These are phyloP conservation scores for Candida loeiensis DNA, from an alignment of 805 yeast genomes.

Conservation along the genomic window DNA sequence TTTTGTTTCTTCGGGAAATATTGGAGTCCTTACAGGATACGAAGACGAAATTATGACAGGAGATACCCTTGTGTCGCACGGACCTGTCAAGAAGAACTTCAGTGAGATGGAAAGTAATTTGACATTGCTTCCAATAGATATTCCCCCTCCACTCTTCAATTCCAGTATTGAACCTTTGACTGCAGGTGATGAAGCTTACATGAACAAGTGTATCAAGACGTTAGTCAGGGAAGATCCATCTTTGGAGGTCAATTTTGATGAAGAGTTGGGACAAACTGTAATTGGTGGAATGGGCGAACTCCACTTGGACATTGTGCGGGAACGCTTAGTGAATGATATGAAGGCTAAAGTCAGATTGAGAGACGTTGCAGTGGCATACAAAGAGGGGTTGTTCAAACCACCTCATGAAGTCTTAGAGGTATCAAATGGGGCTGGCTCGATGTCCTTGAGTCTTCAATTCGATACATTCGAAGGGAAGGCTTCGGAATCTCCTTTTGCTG, in stretches of 20 bases:
- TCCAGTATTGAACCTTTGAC: conserved; percentile 80
- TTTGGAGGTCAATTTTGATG: conserved; percentile 64
- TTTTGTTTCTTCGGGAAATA: conserved; percentile 68
- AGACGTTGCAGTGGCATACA: conserved; percentile 83
- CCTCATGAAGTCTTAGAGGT: background rate
- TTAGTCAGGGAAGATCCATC: conserved; percentile 91
- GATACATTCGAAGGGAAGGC: conserved; percentile 39
- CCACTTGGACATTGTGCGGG: conserved; percentile 84
- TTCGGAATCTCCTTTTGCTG: conserved; percentile 27
- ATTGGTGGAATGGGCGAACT: conserved; percentile 97
- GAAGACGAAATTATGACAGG: conserved; percentile 77
- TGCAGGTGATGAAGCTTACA: conserved; percentile 70
- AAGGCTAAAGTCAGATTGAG: conserved; percentile 80
- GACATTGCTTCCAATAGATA: conserved; percentile 66
- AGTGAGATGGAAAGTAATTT: conserved; percentile 42
- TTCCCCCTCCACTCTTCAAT: conserved; percentile 93
- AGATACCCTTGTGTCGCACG: conserved; percentile 75
- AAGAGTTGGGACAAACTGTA: conserved; percentile 85
- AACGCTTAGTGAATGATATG: conserved; percentile 74
- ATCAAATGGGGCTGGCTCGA: conserved; percentile 17
- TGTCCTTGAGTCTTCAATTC: conserved; percentile 25
- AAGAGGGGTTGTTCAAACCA: conserved; percentile 51
- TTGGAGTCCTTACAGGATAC: conserved; percentile 82
- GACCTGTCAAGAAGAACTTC: conserved; percentile 44
- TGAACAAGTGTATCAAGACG: conserved; percentile 65